Evolutionary conservation across 352 stramenopile species (phyloP), one percentile per base, ranked within the genome.

Genomic region (Aphanomyces cochlioides): DNA sequence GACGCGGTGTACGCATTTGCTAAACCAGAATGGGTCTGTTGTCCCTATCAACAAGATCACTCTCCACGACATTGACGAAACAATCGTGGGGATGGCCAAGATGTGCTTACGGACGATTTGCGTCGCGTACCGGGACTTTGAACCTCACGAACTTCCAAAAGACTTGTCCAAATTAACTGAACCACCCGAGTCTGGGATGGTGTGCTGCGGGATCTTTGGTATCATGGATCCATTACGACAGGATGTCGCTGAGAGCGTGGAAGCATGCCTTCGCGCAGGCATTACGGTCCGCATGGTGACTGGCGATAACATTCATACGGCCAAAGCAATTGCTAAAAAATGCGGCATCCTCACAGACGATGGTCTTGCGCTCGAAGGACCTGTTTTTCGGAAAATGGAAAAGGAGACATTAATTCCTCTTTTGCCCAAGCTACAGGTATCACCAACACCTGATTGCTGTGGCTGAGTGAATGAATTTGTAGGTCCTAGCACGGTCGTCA

Each of bases 281-380:
- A 99, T 99, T 74, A 97, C 98, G 77, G 97, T 99, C 47, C 93
- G 96, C 41, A 99, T 99, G 96, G 95, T 99, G 69, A 99, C 97
- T 5, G 97, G 97, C 61, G 97, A 99, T 80, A 98, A 99, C 72
- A 96, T 99, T 64, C 87, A 98, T 67, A 99, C 97, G 21, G 97
- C 97, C 17, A 90, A 90, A 40, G 96, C 96, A 0, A 99, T 99
- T 79, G 97, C 96, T 2, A 83, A 79, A 43, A 86, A 99, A 73
- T 98, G 96, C 74, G 96, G 96, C 28, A 99, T 99, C 79, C 90
- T 98, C 75, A 94, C 88, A 65, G 73, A 74, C 58, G 87, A 90
- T 47, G 95, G 96, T 3, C 60, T 98, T 19, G 90, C 91, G 0
- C 86, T 98, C 57, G 90, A 97, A 75, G 96, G 95, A 0, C 92